Evolutionary conservation across 2,329 filamentous ascomycete genomes (phyloP), one percentile per base, ranked within the genome.

Genomic region (Beauveria sp.): DNA sequence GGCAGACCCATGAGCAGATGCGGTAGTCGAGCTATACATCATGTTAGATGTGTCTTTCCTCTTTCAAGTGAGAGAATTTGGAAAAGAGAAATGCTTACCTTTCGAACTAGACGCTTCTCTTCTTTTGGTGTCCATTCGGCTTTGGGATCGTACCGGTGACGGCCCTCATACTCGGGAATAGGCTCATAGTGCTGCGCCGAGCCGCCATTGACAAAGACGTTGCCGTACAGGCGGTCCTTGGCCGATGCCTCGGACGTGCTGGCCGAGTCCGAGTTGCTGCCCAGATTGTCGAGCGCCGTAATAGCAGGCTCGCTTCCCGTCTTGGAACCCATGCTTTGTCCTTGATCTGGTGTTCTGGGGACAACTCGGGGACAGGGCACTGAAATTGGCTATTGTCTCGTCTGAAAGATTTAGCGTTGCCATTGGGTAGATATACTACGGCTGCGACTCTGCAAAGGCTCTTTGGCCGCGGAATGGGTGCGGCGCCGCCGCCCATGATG

Each of bases 61-160:
- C 16, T 34, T 14, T 2, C 22, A 28, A 3, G 52, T 43, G 3
- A 55, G 52, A 3, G 1, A 5, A 3, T 1, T 46, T 40, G 24
- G 20, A 28, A 4, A 8, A 26, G 20, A 20, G 5, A 30, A 6
- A 12, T 12, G 14, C 9, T 20, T 9, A 59, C 61, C 61, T 62
- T 62, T 28, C 61, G 28, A 7, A 63, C 47, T 3, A 63, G 46
- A 42, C 43, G 42, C 34, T 59, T 78, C 70, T 87, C 85, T 66
- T 87, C 84, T 53, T 78, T 75, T 12, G 75, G 71, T 2, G 79
- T 79, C 84, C 84, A 87, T 51, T 78, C 73, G 51, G 80, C 82
- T 1, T 74, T 68, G 0, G 83, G 83, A 65, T 87, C 83, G 67
- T 80, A 86, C 55, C 83, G 76, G 70, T 86, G 84, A 9, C 76